Evolutionary conservation across 2,329 filamentous ascomycete species (phyloP).

Genomic region (Aspergillus sp.): DNA sequence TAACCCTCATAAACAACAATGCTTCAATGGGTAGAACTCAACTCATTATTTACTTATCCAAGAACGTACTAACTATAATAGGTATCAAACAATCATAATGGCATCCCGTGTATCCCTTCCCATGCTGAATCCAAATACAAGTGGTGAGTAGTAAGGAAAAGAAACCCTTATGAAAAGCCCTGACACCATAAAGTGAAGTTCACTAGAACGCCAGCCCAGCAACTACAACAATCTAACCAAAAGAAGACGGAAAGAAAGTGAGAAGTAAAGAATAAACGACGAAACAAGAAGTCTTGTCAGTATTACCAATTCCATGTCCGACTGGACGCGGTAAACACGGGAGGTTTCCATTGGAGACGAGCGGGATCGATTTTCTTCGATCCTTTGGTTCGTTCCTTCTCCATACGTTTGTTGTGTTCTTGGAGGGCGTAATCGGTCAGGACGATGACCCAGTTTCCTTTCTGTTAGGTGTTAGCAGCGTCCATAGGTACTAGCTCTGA

Average conservation of each 20-base stretch:
- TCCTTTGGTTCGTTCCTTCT: slow-evolving; percentile 72
- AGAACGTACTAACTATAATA: background rate
- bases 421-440: slow-evolving; percentile 73
- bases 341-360: slow-evolving; percentile 87
- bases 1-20: too few species aligned
- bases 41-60: too few species aligned
- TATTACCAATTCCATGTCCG: slow-evolving; percentile 88
- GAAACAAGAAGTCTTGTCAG: background rate
- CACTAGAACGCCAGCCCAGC: too few species aligned
- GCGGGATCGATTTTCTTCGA: slow-evolving; percentile 66
- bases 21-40: too few species aligned
- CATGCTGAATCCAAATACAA: too few species aligned
- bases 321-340: slow-evolving; percentile 80
- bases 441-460: slow-evolving; percentile 93
- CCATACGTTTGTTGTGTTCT: slow-evolving; percentile 60
- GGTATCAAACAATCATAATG: background rate
- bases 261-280: background rate
- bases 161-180: too few species aligned
- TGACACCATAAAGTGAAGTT: too few species aligned
- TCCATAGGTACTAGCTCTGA: background rate
- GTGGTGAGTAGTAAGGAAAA: too few species aligned
- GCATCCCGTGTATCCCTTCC: background rate
- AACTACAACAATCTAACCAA: too few species aligned
- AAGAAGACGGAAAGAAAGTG: too few species aligned
- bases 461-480: slow-evolving; percentile 35